A percentile compares a stretch with the other conserved stretches of the same genome.
These are phyloP conservation scores for Leccinum incarnatum DNA, from an alignment of 768 basidiomycete species.

Conservation along the genomic window DNA sequence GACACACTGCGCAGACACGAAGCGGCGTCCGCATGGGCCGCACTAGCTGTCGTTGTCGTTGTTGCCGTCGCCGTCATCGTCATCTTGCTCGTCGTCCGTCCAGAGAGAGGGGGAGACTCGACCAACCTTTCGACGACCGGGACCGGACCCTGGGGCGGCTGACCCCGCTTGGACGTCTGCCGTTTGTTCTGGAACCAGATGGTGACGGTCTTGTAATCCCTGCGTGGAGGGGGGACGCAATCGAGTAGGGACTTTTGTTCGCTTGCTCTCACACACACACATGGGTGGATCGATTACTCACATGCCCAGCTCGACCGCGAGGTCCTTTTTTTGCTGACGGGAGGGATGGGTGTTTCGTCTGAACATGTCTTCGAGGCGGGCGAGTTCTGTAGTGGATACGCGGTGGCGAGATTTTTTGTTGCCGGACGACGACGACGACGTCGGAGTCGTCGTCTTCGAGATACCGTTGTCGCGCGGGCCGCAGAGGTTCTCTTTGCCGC, in stretches of 20 bases:
- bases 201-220: conserved; percentile 49
- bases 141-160: neutral
- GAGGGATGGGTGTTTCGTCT: conserved; percentile 29
- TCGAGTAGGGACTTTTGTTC: neutral
- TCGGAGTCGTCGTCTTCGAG: neutral
- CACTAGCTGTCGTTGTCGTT: neutral
- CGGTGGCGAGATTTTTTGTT: conserved; percentile 36
- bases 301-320: conserved; percentile 29
- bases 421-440: neutral
- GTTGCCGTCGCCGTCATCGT: neutral
- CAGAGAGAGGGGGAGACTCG: neutral
- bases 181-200: conserved; percentile 86
- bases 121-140: neutral
- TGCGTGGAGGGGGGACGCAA: conserved; percentile 9
- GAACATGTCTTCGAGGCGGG: conserved; percentile 29
- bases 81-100: neutral
- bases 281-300: conserved; percentile 12
- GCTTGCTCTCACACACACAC: neutral
- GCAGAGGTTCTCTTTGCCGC: conserved; percentile 18
- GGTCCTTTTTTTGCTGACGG: conserved; percentile 27
- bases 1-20: conserved; percentile 24
- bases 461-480: neutral
- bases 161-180: conserved; percentile 44
- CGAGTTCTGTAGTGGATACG: conserved; percentile 32
- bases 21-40: conserved; percentile 16